Evolutionary conservation across 495 filamentous ascomycete genomes (phyloP).

Genomic region (Hyaloscypha hepaticicola): DNA sequence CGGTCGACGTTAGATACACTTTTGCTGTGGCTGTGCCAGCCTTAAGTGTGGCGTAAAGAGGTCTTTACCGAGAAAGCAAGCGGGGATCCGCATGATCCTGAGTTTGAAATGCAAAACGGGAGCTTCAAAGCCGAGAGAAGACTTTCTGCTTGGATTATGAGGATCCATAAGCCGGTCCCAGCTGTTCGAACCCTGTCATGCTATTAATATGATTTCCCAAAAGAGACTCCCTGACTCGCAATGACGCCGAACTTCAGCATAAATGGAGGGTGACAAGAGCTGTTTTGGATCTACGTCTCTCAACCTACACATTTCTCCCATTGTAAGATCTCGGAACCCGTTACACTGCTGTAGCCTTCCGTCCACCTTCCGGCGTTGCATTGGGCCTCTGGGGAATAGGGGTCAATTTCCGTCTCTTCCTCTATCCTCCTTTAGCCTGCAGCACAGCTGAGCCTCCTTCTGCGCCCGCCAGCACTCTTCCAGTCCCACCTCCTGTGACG

Average conservation of each 20-base stretch:
- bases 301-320: background rate
- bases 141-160: background rate
- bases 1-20: background rate
- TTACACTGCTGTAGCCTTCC: background rate
- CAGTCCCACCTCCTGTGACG: background rate
- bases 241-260: background rate
- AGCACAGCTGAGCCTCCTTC: background rate
- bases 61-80: background rate
- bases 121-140: background rate
- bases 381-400: background rate
- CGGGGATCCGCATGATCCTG: background rate
- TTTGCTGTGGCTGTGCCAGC: slow-evolving; percentile 11
- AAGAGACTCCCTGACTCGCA: background rate
- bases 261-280: background rate
- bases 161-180: background rate
- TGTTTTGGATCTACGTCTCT: background rate
- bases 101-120: background rate
- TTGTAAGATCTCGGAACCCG: background rate
- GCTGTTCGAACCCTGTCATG: background rate
- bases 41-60: slow-evolving; percentile 4
- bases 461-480: background rate
- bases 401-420: background rate
- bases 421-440: background rate
- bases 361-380: background rate
- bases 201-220: background rate